Percentiles rank a stretch among this genome's conserved stretches.
phyloP scores from a whole-genome alignment of 2,329 filamentous ascomycete genomes.

The Cylindrodendrum hubeiense region DNA sequence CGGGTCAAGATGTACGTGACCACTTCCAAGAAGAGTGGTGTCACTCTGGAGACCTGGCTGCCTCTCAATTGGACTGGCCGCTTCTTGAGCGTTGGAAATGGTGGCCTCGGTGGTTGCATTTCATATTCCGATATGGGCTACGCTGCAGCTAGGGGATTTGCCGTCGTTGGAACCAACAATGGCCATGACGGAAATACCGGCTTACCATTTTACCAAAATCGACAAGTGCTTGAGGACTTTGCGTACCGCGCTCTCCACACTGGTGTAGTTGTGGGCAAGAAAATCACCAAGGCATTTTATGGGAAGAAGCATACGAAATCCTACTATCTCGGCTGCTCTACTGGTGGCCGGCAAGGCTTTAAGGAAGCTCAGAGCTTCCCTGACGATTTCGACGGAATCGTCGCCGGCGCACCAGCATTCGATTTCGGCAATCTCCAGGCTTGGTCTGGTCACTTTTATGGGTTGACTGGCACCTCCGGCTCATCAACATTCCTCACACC shows the following conservation, averaged over 20 bases:
- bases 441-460: slow-evolving; percentile 15
- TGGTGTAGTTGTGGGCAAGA: slow-evolving; percentile 61
- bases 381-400: slow-evolving; percentile 65
- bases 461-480: neutral
- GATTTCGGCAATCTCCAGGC: slow-evolving; percentile 60
- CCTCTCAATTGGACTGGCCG: slow-evolving; percentile 58
- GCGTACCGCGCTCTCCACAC: slow-evolving; percentile 56
- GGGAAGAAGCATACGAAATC: slow-evolving; percentile 53
- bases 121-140: slow-evolving; percentile 62
- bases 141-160: slow-evolving; percentile 57
- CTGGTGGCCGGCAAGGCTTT: slow-evolving; percentile 70
- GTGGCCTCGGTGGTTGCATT: slow-evolving; percentile 62
- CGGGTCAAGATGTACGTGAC: slow-evolving; percentile 26
- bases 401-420: slow-evolving; percentile 61
- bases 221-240: slow-evolving; percentile 53
- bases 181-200: slow-evolving; percentile 61
- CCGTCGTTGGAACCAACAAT: slow-evolving; percentile 62
- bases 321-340: slow-evolving; percentile 71
- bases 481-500: slow-evolving; percentile 37
- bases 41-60: slow-evolving; percentile 62
- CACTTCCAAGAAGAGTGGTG: slow-evolving; percentile 56
- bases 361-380: slow-evolving; percentile 66
- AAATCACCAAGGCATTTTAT: slow-evolving; percentile 63
- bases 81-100: slow-evolving; percentile 62
- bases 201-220: slow-evolving; percentile 48